Evolutionary conservation across 208 protist species (phyloP).

Genomic region (Leptomonas pyrrhocoris): DNA sequence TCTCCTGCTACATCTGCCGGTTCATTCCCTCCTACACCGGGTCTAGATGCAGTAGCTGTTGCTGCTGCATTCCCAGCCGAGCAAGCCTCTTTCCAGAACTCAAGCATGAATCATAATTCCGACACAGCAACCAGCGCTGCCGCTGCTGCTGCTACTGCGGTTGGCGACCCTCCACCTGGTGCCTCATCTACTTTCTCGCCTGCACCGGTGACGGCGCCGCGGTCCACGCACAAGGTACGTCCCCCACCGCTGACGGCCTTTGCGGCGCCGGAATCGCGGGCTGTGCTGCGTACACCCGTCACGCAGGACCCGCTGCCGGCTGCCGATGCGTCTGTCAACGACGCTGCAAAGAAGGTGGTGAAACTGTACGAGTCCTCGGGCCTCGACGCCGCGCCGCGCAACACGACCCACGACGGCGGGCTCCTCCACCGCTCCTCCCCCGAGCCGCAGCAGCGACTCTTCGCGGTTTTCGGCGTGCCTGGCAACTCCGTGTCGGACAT

Average conservation of each 20-base stretch:
- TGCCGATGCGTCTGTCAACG: neutral
- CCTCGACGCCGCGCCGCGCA: conserved; percentile 3
- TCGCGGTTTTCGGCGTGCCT: conserved; percentile 9
- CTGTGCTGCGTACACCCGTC: neutral
- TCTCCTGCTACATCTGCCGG: neutral
- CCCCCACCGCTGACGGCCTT: conserved; percentile 28
- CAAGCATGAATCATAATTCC: too few relatives aligned
- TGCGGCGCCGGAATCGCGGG: neutral
- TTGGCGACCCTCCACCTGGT: neutral
- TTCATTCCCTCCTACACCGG: neutral
- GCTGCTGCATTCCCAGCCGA: neutral
- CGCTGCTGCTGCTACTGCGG: neutral
- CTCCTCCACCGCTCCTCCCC: too few relatives aligned
- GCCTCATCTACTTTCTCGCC: neutral
- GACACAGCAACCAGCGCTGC: neutral
- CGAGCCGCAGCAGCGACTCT: conserved; percentile 17
- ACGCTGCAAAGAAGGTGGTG: neutral
- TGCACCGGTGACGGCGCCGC: neutral
- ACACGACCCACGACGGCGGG: neutral
- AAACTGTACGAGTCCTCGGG: conserved; percentile 3
- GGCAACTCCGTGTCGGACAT: conserved; percentile 19
- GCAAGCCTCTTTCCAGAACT: too few relatives aligned
- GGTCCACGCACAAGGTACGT: neutral
- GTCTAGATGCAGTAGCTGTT: neutral
- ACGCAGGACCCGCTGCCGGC: neutral